Conservation (phyloP, 768 basidiomycete species). For the Gelatoporia subvermispora region DNA sequence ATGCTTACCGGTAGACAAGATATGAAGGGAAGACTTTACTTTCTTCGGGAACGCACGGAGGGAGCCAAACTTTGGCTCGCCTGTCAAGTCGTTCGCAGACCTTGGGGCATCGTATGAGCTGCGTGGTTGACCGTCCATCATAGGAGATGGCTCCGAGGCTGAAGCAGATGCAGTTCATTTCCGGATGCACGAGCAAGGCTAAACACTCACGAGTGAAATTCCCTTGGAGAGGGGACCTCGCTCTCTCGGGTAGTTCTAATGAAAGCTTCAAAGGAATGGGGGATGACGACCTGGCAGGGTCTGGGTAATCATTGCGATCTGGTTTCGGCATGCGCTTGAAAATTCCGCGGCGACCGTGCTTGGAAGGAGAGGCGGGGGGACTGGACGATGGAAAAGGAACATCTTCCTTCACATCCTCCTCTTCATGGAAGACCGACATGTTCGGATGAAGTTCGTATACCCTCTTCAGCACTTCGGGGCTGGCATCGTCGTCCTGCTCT, state of each 20-base stretch:
- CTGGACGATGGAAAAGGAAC: conserved; percentile 27
- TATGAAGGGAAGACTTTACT: conserved; percentile 35
- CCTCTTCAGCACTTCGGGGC: conserved; percentile 40
- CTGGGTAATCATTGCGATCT: conserved; percentile 28
- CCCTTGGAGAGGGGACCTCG: too few relatives aligned
- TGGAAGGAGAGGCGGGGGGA: conserved; percentile 50
- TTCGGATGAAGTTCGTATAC: conserved; percentile 61
- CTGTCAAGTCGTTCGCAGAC: too few relatives aligned
- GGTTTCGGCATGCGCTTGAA: conserved; percentile 51
- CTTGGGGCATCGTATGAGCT: too few relatives aligned
- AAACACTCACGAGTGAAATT: too few relatives aligned
- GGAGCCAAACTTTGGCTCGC: too few relatives aligned
- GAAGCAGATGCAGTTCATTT: neutral
- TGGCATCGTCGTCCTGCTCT: conserved; percentile 16
- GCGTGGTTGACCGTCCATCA: too few relatives aligned
- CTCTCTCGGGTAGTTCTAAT: neutral
- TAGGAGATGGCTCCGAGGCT: conserved; percentile 12
- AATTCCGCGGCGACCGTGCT: conserved; percentile 39
- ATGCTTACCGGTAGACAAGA: conserved; percentile 19
- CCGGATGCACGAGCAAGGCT: too few relatives aligned
- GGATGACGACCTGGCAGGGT: conserved; percentile 13
- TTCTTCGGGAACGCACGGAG: conserved; percentile 40
- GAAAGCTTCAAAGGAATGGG: neutral
- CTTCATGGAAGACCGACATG: conserved; percentile 49
- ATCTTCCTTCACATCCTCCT: conserved; percentile 24